A percentile compares a stretch with the other conserved stretches of the same genome.
Evolutionary conservation across 257 asterid genomes (phyloP).

Genomic region (Nicotiana otophora): DNA sequence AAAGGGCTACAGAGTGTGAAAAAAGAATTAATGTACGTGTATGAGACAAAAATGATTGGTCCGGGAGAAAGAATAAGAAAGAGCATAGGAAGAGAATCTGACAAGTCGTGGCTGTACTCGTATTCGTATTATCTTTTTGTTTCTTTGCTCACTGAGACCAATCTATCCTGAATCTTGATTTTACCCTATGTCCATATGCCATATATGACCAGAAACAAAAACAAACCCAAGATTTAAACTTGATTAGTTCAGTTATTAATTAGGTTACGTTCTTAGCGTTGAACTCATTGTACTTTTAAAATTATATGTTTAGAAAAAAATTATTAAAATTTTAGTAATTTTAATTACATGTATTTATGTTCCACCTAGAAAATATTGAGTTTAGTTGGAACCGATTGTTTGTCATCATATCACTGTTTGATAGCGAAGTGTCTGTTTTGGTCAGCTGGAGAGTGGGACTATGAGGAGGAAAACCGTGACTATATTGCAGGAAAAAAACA

Average conservation of each 20-base stretch:
- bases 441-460: conserved; percentile 14
- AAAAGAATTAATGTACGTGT: not conserved
- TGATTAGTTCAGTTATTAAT: not conserved
- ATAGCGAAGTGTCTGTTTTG: conserved; percentile 22
- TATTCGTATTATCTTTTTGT: conserved; percentile 21
- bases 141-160: conserved; percentile 6
- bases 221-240: not conserved
- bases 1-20: not conserved
- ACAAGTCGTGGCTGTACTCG: conserved; percentile 34
- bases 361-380: not conserved
- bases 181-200: not conserved
- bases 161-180: conserved; percentile 5
- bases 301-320: not conserved
- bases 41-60: conserved; percentile 16
- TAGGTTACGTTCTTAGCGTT: too few relatives aligned
- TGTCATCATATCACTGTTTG: conserved; percentile 28
- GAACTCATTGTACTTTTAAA: not conserved
- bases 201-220: not conserved
- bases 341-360: not conserved
- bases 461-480: conserved; percentile 6
- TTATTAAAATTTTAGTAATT: not conserved
- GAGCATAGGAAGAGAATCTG: conserved; percentile 24
- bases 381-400: not conserved
- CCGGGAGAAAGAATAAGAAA: conserved; percentile 10
- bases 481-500: not conserved